phyloP scores from a whole-genome alignment of 805 yeast species.

The Jamesozyma jinghongensis region DNA sequence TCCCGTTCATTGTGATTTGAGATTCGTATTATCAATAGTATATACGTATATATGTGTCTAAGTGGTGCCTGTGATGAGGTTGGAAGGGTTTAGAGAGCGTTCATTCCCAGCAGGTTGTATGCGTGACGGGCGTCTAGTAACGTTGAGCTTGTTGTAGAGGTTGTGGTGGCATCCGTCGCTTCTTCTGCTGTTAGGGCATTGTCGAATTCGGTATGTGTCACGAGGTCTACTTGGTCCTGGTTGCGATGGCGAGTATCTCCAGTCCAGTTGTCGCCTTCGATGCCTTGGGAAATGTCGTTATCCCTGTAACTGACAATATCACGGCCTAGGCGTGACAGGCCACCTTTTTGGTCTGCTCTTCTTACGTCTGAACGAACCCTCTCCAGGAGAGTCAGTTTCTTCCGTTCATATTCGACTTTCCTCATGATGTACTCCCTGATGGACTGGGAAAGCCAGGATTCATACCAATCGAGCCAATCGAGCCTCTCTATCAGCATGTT shows the following conservation, averaged over 20 bases:
- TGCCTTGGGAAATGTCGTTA: conserved; percentile 35
- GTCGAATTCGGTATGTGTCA: conserved; percentile 24
- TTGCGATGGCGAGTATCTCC: conserved; percentile 38
- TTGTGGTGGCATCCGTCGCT: neutral
- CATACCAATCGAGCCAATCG: conserved; percentile 46
- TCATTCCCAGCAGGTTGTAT: conserved; percentile 68
- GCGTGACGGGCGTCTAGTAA: conserved; percentile 74
- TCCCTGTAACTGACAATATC: conserved; percentile 26
- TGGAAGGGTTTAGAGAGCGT: conserved; percentile 37
- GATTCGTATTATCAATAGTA: no score
- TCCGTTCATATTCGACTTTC: conserved; percentile 79
- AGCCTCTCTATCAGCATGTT: conserved; percentile 70
- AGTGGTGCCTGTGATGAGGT: neutral
- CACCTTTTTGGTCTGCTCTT: conserved; percentile 67
- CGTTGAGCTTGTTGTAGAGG: conserved; percentile 1
- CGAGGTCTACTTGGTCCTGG: conserved; percentile 9
- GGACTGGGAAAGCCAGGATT: conserved; percentile 41
- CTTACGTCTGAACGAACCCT: conserved; percentile 63
- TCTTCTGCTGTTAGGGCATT: conserved; percentile 5
- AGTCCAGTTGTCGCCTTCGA: conserved; percentile 49
- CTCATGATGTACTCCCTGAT: conserved; percentile 55
- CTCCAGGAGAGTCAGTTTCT: conserved; percentile 65
- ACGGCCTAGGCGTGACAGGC: conserved; percentile 68
- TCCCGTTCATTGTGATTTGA: no score
- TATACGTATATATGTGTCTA: no score